Conservation (phyloP, 257 asterid species). For the Voacanga thouarsii region DNA sequence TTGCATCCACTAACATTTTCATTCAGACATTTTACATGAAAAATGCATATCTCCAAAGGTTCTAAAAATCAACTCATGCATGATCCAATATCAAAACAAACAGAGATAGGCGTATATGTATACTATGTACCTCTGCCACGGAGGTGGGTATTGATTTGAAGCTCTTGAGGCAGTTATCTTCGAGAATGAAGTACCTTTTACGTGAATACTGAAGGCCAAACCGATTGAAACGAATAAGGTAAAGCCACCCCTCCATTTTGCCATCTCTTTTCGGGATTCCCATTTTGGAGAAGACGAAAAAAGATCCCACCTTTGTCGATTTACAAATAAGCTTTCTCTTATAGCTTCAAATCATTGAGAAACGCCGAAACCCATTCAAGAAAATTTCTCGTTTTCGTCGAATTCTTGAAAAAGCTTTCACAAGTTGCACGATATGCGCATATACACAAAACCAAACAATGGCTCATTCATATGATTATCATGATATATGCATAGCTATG, state of each 20-base stretch:
- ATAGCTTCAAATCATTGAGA: neutral
- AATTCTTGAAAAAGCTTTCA: neutral
- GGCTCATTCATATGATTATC: neutral
- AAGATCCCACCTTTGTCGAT: conserved; percentile 28
- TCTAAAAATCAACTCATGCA: conserved; percentile 14
- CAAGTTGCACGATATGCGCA: neutral
- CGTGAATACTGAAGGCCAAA: conserved; percentile 83
- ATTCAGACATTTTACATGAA: neutral
- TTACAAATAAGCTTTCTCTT: neutral
- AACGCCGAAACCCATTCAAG: conserved; percentile 26
- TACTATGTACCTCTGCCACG: conserved; percentile 45
- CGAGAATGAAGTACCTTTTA: conserved; percentile 76
- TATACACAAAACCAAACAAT: neutral
- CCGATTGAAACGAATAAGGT: conserved; percentile 65
- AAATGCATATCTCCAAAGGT: neutral
- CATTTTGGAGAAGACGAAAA: conserved; percentile 20
- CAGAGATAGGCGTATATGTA: neutral
- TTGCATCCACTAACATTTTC: neutral
- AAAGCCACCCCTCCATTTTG: conserved; percentile 88
- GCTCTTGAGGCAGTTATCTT: conserved; percentile 77
- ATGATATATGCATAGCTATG: conserved; percentile 2
- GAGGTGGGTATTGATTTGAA: conserved; percentile 73
- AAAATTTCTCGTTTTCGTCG: conserved; percentile 21
- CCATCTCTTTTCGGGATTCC: conserved; percentile 51
- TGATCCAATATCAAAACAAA: conserved; percentile 1